Conservation (phyloP, 176 grass and related monocot genomes). For the Hordeum marinum region DNA sequence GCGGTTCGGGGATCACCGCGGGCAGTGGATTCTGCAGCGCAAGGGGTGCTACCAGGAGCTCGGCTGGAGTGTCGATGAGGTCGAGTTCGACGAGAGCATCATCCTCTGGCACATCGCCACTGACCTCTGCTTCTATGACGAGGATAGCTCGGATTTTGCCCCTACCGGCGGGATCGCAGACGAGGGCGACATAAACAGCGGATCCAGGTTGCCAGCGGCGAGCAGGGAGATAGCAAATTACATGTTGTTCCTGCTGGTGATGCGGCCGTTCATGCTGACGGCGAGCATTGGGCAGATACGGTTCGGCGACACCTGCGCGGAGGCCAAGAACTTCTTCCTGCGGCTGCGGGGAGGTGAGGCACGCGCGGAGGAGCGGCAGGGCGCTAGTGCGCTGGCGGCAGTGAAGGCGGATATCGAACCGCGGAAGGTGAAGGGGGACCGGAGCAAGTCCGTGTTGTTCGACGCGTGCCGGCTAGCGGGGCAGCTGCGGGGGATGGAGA, state of each 20-base stretch:
- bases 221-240: conserved; percentile 4
- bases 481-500: neutral
- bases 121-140: conserved; percentile 11
- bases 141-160: neutral
- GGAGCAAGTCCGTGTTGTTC: conserved; percentile 45
- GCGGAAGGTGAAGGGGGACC: conserved; percentile 35
- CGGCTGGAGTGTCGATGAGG: neutral
- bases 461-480: conserved; percentile 31
- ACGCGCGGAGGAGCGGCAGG: neutral
- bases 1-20: neutral
- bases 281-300: conserved; percentile 29
- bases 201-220: neutral
- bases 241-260: conserved; percentile 21
- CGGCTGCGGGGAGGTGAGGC: neutral
- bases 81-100: conserved; percentile 19
- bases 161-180: neutral
- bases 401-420: conserved; percentile 21
- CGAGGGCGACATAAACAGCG: neutral
- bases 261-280: conserved; percentile 20
- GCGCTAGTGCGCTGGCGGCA: neutral
- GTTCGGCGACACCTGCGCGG: conserved; percentile 29
- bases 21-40: neutral
- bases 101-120: conserved; percentile 17
- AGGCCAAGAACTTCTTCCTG: conserved; percentile 5
- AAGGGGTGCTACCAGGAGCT: neutral